Conservation (phyloP, 208 protist genomes). For the Acanthamoeba sp. region DNA sequence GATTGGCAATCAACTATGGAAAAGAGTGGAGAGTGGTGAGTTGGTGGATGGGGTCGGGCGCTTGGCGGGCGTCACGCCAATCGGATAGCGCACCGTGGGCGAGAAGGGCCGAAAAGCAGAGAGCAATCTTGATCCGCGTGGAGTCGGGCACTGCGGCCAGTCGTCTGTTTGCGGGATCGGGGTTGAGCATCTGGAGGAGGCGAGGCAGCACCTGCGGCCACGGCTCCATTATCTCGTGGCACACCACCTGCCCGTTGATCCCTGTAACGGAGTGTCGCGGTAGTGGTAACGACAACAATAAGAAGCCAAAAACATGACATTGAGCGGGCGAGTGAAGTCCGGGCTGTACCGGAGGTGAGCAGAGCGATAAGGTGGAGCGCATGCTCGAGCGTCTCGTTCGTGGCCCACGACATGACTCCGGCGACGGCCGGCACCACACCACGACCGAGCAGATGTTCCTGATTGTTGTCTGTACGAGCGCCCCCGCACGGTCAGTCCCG, state of each 20-base stretch:
- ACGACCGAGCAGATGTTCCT: constrained; percentile 33
- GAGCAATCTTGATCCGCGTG: constrained; percentile 33
- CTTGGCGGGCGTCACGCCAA: not conserved
- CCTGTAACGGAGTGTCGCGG: too few species aligned
- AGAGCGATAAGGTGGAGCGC: constrained; percentile 64
- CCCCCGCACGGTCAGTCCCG: too few species aligned
- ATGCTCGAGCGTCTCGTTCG: constrained; percentile 58
- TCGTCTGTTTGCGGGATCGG: not conserved
- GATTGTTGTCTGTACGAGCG: constrained; percentile 60
- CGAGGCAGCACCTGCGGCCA: constrained; percentile 46
- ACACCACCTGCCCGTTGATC: constrained; percentile 56
- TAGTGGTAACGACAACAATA: too few species aligned
- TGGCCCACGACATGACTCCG: constrained; percentile 64
- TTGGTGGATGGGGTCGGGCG: not conserved
- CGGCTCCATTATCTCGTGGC: constrained; percentile 7
- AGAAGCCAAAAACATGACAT: too few species aligned
- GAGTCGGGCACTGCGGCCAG: not conserved
- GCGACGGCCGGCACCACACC: constrained; percentile 29
- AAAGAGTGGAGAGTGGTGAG: not conserved
- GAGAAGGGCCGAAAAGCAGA: constrained; percentile 61
- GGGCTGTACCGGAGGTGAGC: constrained; percentile 8
- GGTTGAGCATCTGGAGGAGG: constrained; percentile 60
- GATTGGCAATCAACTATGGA: constrained; percentile 41
- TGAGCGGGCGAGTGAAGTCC: not conserved
- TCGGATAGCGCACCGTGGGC: constrained; percentile 17